Evolutionary conservation across 176 grass and related monocot genomes (phyloP).

Genomic region (Tillandsia fasciculata): DNA sequence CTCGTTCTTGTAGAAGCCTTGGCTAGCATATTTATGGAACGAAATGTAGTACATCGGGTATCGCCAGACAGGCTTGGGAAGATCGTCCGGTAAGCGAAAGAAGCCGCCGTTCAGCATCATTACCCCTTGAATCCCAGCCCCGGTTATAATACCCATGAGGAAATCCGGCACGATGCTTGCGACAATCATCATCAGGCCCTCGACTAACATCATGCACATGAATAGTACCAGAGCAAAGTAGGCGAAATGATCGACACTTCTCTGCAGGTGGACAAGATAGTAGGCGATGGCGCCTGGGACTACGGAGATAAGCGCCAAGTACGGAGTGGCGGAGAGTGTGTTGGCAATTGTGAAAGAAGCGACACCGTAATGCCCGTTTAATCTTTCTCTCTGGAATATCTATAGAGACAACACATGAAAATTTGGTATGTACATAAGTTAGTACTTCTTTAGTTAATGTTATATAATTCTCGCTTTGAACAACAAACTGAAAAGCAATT

Average conservation of each 20-base stretch:
- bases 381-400: constrained; percentile 69
- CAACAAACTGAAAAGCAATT: too few relatives aligned
- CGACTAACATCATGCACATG: constrained; percentile 72
- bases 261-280: constrained; percentile 58
- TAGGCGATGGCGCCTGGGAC: constrained; percentile 67
- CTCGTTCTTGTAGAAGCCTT: constrained; percentile 89
- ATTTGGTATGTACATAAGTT: neutral
- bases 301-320: constrained; percentile 68
- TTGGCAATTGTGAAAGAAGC: constrained; percentile 64
- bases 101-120: constrained; percentile 92
- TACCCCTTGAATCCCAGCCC: constrained; percentile 75
- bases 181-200: constrained; percentile 88
- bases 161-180: constrained; percentile 75
- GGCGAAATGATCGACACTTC: constrained; percentile 50
- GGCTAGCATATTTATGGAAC: constrained; percentile 79
- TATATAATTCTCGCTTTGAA: too few relatives aligned
- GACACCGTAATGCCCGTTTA: constrained; percentile 94
- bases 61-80: constrained; percentile 55
- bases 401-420: neutral
- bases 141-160: constrained; percentile 95
- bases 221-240: constrained; percentile 75
- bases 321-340: constrained; percentile 64
- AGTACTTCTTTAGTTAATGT: too few relatives aligned
- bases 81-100: constrained; percentile 61
- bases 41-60: constrained; percentile 86